Percentiles rank a stretch among this genome's conserved stretches.
Evolutionary conservation across 345 rosid genomes (phyloP).

Genomic region (Salix viminalis): DNA sequence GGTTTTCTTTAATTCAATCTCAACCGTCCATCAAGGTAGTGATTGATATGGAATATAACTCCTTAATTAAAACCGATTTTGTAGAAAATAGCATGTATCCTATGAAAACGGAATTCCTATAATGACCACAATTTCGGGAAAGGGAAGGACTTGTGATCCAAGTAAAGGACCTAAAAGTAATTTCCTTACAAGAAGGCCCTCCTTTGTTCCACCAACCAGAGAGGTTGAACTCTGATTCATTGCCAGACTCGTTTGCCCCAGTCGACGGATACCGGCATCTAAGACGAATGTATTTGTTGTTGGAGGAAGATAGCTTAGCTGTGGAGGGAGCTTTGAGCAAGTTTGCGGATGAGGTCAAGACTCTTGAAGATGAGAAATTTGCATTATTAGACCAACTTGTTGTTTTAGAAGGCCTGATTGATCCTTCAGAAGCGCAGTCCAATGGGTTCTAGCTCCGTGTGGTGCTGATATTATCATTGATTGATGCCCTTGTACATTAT

Average conservation of each 20-base stretch:
- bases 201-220: constrained; percentile 52
- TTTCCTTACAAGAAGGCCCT: constrained; percentile 19
- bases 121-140: too few species aligned
- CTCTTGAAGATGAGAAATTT: constrained; percentile 71
- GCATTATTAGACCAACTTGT: constrained; percentile 78
- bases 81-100: too few species aligned
- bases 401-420: constrained; percentile 83
- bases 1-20: too few species aligned
- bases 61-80: too few species aligned
- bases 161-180: too few species aligned
- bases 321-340: constrained; percentile 60
- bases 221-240: constrained; percentile 62
- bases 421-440: constrained; percentile 48
- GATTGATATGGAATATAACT: too few species aligned
- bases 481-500: background rate
- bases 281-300: constrained; percentile 62
- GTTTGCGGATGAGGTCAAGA: constrained; percentile 58
- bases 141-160: too few species aligned
- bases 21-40: too few species aligned
- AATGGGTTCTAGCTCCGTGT: background rate
- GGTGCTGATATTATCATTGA: background rate
- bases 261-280: constrained; percentile 63
- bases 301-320: constrained; percentile 71
- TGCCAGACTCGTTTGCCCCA: constrained; percentile 53
- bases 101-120: too few species aligned